Evolutionary conservation across 257 asterid genomes (phyloP), one percentile per base, ranked within the genome.

Genomic region (Solanum gandarillasii): DNA sequence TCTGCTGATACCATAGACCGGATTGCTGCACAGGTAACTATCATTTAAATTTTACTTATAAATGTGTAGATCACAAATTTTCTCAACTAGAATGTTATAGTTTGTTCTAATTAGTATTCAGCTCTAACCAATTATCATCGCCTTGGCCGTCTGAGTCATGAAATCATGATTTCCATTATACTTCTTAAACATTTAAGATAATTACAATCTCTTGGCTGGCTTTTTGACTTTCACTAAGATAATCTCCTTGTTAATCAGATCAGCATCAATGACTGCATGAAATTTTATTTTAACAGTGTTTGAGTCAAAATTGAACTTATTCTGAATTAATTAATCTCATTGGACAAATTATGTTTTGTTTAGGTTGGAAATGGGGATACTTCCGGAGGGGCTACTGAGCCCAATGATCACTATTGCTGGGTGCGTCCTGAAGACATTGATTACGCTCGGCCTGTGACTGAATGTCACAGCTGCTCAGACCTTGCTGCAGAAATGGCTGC

Each of bases 401-500:
- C 94, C 36, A 97, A 97, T 82, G 99, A 97, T 88, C 99, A 95
- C 88, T 93, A 95, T 86, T 97, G 99, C 85, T 97, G 99, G 99
- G 93, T 92, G 93, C 93, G 98, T 3, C 99, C 99, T 0, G 99
- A 97, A 92, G 98, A 97, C 90, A 97, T 97, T 68, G 98, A 95
- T 88, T 95, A 97, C 1, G 91, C 83, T 0, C 88, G 99, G 48
- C 98, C 96, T 21, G 95, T 95, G 86, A 67, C 83, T 35, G 92
- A 90, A 88, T 97, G 98, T 73, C 79, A 74, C 60, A 35, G 93
- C 92, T 97, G 99, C 93, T 97, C 99, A 0, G 99, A 97, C 89
- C 97, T 97, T 88, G 93, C 99, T 39, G 95, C 98, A 13, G 99
- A 97, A 88, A 95, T 97, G 99, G 95, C 99, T 86, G 99, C 99